These are phyloP conservation scores for Paratinospora sagittata DNA, from an alignment of 164 flowering plant genomes.

Conservation along the genomic window DNA sequence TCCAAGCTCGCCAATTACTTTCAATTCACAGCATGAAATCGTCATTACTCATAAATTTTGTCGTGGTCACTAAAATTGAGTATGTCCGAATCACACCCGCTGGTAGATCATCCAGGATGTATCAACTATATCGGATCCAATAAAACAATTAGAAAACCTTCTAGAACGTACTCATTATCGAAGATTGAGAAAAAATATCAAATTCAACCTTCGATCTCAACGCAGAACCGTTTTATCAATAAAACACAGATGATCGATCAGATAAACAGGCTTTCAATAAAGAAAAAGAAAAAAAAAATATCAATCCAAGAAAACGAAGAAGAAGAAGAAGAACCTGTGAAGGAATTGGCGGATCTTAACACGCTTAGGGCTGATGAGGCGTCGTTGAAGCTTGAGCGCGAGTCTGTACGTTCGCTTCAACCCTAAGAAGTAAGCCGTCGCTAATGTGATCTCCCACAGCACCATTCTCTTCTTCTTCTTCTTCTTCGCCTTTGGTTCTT, in stretches of 20 bases:
- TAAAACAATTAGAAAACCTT: too few species aligned
- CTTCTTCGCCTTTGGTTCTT: neutral
- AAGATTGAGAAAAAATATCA: too few species aligned
- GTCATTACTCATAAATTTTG: too few species aligned
- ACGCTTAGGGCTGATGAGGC: slow-evolving; percentile 48
- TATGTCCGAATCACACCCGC: too few species aligned
- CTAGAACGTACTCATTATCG: too few species aligned
- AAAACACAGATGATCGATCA: neutral
- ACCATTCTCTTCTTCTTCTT: slow-evolving; percentile 45
- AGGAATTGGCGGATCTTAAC: slow-evolving; percentile 55
- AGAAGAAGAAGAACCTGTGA: slow-evolving; percentile 55
- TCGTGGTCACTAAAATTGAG: too few species aligned
- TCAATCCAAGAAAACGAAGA: too few species aligned
- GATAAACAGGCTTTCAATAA: neutral
- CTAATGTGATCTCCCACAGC: slow-evolving; percentile 89
- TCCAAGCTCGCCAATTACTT: too few species aligned
- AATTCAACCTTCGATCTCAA: neutral
- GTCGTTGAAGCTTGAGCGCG: slow-evolving; percentile 66
- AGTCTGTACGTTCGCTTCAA: slow-evolving; percentile 66
- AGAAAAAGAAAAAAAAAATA: too few species aligned
- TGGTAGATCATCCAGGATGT: too few species aligned
- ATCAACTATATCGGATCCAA: too few species aligned
- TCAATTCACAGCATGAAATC: too few species aligned
- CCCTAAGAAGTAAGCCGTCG: slow-evolving; percentile 86
- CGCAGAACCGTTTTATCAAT: neutral